A percentile compares a stretch with the other conserved stretches of the same genome.
Evolutionary conservation across 2,329 filamentous ascomycete species (phyloP).

Genomic region (Phialophora verrucosa): DNA sequence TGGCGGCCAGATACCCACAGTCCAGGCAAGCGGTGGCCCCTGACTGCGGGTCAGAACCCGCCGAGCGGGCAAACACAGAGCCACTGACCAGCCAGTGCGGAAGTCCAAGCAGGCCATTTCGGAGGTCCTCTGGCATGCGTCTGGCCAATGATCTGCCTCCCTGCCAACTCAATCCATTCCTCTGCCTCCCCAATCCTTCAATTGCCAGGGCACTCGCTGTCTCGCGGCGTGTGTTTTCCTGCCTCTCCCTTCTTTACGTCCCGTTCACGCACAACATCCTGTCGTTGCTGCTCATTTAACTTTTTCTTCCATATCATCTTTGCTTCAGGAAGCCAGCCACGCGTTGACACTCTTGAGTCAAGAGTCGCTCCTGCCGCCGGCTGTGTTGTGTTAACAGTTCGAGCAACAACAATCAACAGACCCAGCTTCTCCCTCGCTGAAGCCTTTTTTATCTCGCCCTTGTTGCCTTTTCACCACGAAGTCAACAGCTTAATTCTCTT

Average conservation of each 20-base stretch:
- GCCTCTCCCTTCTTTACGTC: conserved; percentile 44
- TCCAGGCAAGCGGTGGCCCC: conserved; percentile 9
- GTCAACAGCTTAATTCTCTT: conserved; percentile 36
- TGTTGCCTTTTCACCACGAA: conserved; percentile 29
- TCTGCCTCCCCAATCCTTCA: conserved; percentile 21
- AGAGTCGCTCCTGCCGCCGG: conserved; percentile 36
- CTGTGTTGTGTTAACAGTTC: conserved; percentile 31
- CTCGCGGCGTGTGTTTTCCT: conserved; percentile 31
- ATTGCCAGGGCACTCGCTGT: conserved; percentile 18
- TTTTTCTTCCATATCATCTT: conserved; percentile 35
- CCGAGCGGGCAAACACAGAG: conserved; percentile 9
- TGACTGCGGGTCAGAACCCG: conserved; percentile 7
- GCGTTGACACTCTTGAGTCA: conserved; percentile 32
- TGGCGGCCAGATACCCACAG: conserved; percentile 4
- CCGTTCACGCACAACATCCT: conserved; percentile 38
- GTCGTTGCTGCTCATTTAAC: conserved; percentile 43
- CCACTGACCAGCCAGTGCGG: conserved; percentile 12
- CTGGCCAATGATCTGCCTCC: conserved; percentile 20
- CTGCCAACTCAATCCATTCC: conserved; percentile 19
- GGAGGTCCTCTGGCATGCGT: conserved; percentile 14
- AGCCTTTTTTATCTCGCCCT: conserved; percentile 33
- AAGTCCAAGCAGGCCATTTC: conserved; percentile 17
- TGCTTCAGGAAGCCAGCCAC: conserved; percentile 41
- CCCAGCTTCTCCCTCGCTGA: conserved; percentile 37
- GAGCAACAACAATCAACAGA: conserved; percentile 31